Percentiles rank a stretch among this genome's conserved stretches.
These are phyloP conservation scores for Backusella westeae DNA, from an alignment of 192 early-diverging fungal genomes.

Conservation along the genomic window DNA sequence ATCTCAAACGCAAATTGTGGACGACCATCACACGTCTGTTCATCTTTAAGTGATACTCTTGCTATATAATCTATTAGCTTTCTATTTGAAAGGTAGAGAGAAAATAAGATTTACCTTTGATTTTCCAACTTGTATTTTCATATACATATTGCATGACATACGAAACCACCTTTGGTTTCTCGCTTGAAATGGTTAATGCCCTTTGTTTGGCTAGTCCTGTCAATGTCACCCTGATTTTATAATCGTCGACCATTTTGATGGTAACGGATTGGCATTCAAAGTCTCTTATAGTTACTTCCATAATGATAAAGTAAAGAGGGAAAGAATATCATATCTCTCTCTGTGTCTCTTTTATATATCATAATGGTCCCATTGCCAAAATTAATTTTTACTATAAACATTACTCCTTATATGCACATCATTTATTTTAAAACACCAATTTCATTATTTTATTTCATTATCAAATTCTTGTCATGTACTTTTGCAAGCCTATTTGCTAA, in stretches of 20 bases:
- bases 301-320: background rate
- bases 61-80: background rate
- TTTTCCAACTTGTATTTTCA: background rate
- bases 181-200: background rate
- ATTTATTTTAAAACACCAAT: background rate
- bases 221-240: background rate
- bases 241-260: background rate
- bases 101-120: background rate
- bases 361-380: background rate
- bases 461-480: background rate
- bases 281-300: background rate
- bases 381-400: background rate
- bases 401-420: background rate
- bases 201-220: background rate
- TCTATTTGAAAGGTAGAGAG: background rate
- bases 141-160: constrained; percentile 1
- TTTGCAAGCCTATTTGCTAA: background rate
- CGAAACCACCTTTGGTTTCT: background rate
- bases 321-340: background rate
- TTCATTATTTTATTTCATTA: background rate
- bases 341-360: background rate
- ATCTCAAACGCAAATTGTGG: background rate
- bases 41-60: background rate
- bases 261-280: background rate
- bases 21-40: background rate